Evolutionary conservation across 352 stramenopile genomes (phyloP), one percentile per base, ranked within the genome.

Genomic region (Globisporangium recalcitrans): DNA sequence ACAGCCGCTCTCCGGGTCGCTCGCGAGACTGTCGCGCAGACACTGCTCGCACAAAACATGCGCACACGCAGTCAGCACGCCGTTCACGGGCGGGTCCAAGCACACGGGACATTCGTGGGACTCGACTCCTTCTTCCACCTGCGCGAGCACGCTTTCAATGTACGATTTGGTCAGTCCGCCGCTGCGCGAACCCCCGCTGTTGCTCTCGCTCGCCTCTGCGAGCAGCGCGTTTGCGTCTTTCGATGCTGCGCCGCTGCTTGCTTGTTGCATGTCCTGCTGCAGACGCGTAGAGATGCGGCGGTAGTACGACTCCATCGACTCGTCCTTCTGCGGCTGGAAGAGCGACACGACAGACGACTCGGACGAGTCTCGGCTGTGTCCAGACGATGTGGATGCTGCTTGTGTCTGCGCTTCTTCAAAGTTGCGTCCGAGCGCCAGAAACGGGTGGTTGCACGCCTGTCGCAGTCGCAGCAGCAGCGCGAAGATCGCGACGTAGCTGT

Each of bases 391-490:
- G 40, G 14, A 49, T 7, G 29, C 58, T 6, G 52, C 38, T 14
- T 59, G 38, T 34, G 56, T 54, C 42, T 75, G 58, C 9, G 68
- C 67, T 54, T 86, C 69, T 31, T 92, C 72, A 10, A 81, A 75
- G 56, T 90, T 64, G 27, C 84, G 78, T 13, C 85, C 82, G 2
- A 96, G 69, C 1, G 89, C 88, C 3, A 97, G 72, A 46, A 96
- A 87, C 31, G 90, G 90, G 55, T 97, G 88, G 73, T 97, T 74
- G 48, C 90, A 97, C 14, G 90, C 90, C 72, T 97, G 90, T 8
- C 90, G 85, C 6, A 97, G 75, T 1, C 88, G 80, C 49, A 97
- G 57, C 49, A 97, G 67, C 26, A 97, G 69, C 21, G 88, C 85
- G 34, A 97, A 93, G 60, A 97, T 97, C 16, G 81, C 86, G 6